Conservation (phyloP, 768 basidiomycete species). For the Lactarius psammicola region DNA sequence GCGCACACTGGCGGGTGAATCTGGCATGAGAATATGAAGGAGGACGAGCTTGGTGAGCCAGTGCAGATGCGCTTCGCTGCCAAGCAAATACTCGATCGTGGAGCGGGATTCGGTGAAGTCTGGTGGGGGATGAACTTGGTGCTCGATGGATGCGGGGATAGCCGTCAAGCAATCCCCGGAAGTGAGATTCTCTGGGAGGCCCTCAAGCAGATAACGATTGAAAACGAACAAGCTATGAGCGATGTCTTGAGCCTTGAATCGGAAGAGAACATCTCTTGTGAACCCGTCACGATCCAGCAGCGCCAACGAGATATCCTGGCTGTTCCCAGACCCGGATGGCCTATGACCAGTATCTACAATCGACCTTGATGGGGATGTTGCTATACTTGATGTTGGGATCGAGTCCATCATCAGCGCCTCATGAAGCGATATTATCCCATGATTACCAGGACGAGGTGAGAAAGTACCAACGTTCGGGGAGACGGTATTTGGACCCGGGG, state of each 20-base stretch:
- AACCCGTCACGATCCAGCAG: constrained; percentile 64
- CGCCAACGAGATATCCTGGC: constrained; percentile 43
- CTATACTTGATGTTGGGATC: not conserved
- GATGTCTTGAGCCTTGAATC: constrained; percentile 59
- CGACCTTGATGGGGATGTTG: constrained; percentile 12
- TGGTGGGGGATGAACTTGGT: constrained; percentile 6
- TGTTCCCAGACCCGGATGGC: constrained; percentile 23
- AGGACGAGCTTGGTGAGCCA: constrained; percentile 78
- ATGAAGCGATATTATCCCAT: constrained; percentile 16
- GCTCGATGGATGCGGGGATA: constrained; percentile 13
- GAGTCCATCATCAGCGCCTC: constrained; percentile 16
- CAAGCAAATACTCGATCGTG: constrained; percentile 48
- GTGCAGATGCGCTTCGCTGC: constrained; percentile 68
- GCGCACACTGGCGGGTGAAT: constrained; percentile 41
- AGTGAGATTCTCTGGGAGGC: constrained; percentile 53
- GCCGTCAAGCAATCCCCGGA: constrained; percentile 37
- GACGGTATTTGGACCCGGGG: constrained; percentile 29
- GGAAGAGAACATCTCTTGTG: constrained; percentile 61
- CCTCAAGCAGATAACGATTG: constrained; percentile 49
- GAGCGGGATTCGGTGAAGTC: constrained; percentile 1
- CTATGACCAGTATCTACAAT: constrained; percentile 30
- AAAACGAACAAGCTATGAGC: constrained; percentile 63
- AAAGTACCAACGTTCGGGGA: constrained; percentile 37
- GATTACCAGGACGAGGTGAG: constrained; percentile 28
- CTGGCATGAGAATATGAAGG: constrained; percentile 65